Evolutionary conservation across 108 stramenopile genomes (phyloP).

Genomic region (Fragilariopsis cylindrus): DNA sequence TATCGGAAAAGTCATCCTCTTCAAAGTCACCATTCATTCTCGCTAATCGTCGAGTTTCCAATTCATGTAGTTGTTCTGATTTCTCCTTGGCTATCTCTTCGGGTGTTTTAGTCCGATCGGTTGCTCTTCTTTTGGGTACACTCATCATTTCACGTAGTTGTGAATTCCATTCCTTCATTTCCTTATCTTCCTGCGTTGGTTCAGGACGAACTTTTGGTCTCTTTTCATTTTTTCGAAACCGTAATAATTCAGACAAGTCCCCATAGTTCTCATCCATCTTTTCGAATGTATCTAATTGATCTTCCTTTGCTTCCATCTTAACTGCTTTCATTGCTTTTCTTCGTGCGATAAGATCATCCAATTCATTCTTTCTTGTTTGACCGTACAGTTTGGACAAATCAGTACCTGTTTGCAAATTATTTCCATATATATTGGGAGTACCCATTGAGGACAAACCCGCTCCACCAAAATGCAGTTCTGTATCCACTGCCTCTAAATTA

Average conservation of each 20-base stretch:
- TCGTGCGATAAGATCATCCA: constrained; percentile 88
- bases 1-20: constrained; percentile 84
- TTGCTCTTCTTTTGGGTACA: constrained; percentile 72
- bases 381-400: constrained; percentile 64
- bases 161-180: constrained; percentile 83
- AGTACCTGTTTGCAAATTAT: constrained; percentile 22
- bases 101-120: constrained; percentile 92
- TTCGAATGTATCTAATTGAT: constrained; percentile 82
- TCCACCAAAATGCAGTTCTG: constrained; percentile 91
- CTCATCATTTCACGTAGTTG: constrained; percentile 82
- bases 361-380: constrained; percentile 72
- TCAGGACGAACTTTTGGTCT: constrained; percentile 29
- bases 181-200: constrained; percentile 63
- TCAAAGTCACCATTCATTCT: constrained; percentile 93
- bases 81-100: constrained; percentile 95
- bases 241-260: constrained; percentile 74
- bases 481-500: constrained; percentile 76
- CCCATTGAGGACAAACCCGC: constrained; percentile 35
- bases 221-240: constrained; percentile 77
- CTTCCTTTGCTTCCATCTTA: constrained; percentile 80
- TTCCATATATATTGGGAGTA: constrained; percentile 53
- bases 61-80: constrained; percentile 81
- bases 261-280: constrained; percentile 85
- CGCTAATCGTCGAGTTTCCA: constrained; percentile 87
- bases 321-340: constrained; percentile 89